Percentiles rank a stretch among this genome's conserved stretches.
phyloP scores from a whole-genome alignment of 202 grass and related monocot species.

The Hordeum pubiflorum region DNA sequence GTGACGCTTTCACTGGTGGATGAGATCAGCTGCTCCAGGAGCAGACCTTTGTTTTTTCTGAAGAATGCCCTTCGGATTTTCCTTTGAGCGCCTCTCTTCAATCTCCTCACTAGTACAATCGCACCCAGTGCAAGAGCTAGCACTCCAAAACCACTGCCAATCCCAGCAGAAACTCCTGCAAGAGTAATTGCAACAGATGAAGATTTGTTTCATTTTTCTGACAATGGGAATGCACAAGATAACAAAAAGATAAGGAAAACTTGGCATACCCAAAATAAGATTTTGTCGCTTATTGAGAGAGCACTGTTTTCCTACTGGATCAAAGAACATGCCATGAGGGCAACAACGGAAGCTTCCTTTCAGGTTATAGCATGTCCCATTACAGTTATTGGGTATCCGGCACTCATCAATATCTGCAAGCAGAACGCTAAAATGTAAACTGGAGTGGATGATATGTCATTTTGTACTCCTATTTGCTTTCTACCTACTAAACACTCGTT shows the following conservation, averaged over 20 bases:
- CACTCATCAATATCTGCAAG: slow-evolving; percentile 17
- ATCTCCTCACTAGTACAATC: slow-evolving; percentile 11
- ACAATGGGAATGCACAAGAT: neutral
- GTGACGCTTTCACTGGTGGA: slow-evolving; percentile 2
- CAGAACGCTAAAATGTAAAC: neutral
- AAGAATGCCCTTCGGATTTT: slow-evolving; percentile 17
- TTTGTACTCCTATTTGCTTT: neutral
- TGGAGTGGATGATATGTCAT: neutral
- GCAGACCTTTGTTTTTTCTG: slow-evolving; percentile 10
- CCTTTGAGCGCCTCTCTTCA: slow-evolving; percentile 15
- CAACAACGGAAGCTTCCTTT: slow-evolving; percentile 2
- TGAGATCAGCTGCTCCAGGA: slow-evolving; percentile 11
- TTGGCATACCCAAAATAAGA: neutral
- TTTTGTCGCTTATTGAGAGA: neutral
- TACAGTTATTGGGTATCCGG: neutral
- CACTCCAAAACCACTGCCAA: slow-evolving; percentile 26
- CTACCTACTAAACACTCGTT: neutral
- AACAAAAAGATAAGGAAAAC: neutral
- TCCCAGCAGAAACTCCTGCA: slow-evolving; percentile 5
- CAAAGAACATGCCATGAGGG: neutral
- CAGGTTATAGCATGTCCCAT: neutral
- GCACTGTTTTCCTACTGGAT: neutral
- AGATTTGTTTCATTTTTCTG: slow-evolving; percentile 5
- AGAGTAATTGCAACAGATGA: neutral
- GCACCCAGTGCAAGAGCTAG: slow-evolving; percentile 18